These are phyloP conservation scores for Rhizopogon parksii DNA, from an alignment of 1,284 basidiomycete genomes.

Conservation along the genomic window DNA sequence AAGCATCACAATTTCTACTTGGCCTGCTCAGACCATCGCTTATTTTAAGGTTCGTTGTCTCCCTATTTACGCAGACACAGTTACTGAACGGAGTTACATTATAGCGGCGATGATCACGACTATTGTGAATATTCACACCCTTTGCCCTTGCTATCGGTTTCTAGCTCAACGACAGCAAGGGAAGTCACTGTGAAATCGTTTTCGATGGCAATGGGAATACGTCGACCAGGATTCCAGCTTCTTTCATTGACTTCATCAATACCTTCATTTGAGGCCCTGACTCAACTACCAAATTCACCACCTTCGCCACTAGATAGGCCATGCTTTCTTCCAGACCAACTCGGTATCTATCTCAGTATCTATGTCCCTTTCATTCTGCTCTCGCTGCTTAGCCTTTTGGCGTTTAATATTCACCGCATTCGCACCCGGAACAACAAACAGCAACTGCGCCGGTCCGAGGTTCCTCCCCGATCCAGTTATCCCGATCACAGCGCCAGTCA, in stretches of 20 bases:
- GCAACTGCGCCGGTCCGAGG: not conserved
- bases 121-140: constrained; percentile 73
- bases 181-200: constrained; percentile 83
- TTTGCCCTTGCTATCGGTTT: constrained; percentile 21
- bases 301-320: constrained; percentile 34
- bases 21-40: constrained; percentile 56
- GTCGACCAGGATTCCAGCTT: constrained; percentile 78
- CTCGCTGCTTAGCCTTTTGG: constrained; percentile 36
- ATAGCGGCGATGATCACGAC: constrained; percentile 83
- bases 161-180: constrained; percentile 29
- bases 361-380: constrained; percentile 46
- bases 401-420: constrained; percentile 26
- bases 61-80: not conserved
- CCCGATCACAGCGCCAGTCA: not conserved
- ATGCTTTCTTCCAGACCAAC: constrained; percentile 67
- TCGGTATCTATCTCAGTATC: constrained; percentile 50
- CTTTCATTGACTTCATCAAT: constrained; percentile 59
- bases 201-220: constrained; percentile 74
- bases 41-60: constrained; percentile 59
- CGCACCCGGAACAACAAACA: constrained; percentile 7
- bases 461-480: not conserved
- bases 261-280: constrained; percentile 21
- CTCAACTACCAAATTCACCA: constrained; percentile 20
- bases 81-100: constrained; percentile 9
- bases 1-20: constrained; percentile 66